Evolutionary conservation across 768 basidiomycete species (phyloP), one percentile per base, ranked within the genome.

Genomic region (Russula earlei): DNA sequence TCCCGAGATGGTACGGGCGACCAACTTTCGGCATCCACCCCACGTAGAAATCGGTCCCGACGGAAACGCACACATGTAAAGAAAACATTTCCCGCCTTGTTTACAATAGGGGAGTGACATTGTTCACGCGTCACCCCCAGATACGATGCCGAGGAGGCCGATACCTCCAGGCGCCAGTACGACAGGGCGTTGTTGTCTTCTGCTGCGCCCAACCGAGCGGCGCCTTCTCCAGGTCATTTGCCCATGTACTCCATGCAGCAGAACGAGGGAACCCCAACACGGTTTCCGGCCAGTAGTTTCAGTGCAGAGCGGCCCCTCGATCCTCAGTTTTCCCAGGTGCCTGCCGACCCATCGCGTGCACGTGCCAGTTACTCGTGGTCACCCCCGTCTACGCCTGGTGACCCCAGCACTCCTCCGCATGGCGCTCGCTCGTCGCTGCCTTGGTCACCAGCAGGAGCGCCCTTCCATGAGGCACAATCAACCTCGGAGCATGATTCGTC

Each of bases 1-100:
- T 4, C 79, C 84, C 7, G 82, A 86, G 56, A 83, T 90, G 61
- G 84, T 92, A 66, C 80, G 85, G 43, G 75, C 85, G 33, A 84
- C 86, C 17, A 87, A 86, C 67, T 94, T 91, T 66, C 79, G 91
- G 9, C 81, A 89, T 48, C 90, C 90, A 3, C 90, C 89, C 1
- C 80, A 87, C 65, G 76, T 89, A 29, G 87, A 89, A 60, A 74
- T 82, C 34, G 85, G 83, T 10, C 75, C 80, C 4, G 86, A 90
- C 61, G 83, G 85, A 17, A 77, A 78, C 22, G 73, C 81, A 55
- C 79, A 87, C 49, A 77, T 82, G 84, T 85, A 69, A 67, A 81
- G 25, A 27, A 31, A 49, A 22, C 8, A 43, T 52, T 45, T 44
- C 52, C 33, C 52, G 37, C 36, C 41, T 17, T 20, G 11, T 48